These are phyloP conservation scores for Tetracentron sinense DNA, from an alignment of 164 flowering plant species.

Conservation along the genomic window DNA sequence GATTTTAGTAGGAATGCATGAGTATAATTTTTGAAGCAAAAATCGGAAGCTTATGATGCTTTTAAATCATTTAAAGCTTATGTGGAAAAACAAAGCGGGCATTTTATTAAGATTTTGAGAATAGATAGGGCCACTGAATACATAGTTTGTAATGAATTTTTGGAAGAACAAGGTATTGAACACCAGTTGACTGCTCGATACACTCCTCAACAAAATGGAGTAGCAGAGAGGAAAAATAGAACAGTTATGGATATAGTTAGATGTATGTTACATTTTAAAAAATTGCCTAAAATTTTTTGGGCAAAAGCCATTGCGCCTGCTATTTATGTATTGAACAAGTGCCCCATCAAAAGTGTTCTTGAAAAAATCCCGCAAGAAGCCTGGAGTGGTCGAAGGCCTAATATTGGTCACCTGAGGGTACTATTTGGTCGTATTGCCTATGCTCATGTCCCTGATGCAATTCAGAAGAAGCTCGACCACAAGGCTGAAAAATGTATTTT, in stretches of 20 bases:
- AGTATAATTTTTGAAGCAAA: too few species aligned
- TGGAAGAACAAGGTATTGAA: background rate
- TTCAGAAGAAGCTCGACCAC: too few species aligned
- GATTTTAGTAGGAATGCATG: too few species aligned
- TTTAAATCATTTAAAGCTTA: background rate
- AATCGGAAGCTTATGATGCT: too few species aligned
- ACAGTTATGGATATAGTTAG: too few species aligned
- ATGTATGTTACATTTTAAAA: background rate
- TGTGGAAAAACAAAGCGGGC: too few species aligned
- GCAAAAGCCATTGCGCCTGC: background rate
- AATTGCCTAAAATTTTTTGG: background rate
- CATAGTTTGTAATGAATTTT: background rate
- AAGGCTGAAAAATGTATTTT: background rate
- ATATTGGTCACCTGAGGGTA: too few species aligned
- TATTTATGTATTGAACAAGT: background rate
- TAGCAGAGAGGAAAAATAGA: too few species aligned
- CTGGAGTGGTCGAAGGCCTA: background rate
- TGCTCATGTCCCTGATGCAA: too few species aligned
- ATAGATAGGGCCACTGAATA: background rate
- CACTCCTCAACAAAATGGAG: too few species aligned
- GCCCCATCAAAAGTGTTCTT: background rate
- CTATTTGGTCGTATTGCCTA: too few species aligned
- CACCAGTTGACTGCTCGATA: background rate
- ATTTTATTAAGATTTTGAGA: background rate
- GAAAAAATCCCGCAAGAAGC: background rate